Percentiles rank a stretch among this genome's conserved stretches.
Conservation (phyloP, 257 asterid species). For the Cinchona pubescens region DNA sequence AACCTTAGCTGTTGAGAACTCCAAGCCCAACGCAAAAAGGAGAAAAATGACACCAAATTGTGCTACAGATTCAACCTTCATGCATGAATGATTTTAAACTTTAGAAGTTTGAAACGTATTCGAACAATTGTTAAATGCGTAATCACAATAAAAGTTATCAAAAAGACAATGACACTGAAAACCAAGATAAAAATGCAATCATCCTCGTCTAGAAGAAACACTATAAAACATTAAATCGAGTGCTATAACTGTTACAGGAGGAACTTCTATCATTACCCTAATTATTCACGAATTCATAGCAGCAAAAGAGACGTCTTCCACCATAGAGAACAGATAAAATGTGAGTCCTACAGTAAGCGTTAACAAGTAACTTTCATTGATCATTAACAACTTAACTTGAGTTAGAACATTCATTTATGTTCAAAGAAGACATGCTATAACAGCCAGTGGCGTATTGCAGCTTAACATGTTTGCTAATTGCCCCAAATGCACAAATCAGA, state of each 20-base stretch:
- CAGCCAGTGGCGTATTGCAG: neutral
- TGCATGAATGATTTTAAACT: conserved; percentile 1
- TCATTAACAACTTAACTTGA: neutral
- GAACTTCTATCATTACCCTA: neutral
- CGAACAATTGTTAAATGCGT: conserved; percentile 2
- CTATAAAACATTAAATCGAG: neutral
- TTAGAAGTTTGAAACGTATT: conserved; percentile 20
- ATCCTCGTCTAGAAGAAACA: neutral
- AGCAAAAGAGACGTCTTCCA: neutral
- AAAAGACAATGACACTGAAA: neutral
- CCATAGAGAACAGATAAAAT: neutral
- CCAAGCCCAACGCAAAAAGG: conserved; percentile 85
- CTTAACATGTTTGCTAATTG: neutral
- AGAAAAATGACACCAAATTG: conserved; percentile 89
- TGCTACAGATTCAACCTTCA: conserved; percentile 87
- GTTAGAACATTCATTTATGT: neutral
- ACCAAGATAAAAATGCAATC: neutral
- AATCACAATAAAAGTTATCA: neutral
- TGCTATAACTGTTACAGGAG: neutral
- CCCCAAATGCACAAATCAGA: neutral
- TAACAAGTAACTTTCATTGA: neutral
- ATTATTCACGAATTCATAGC: neutral
- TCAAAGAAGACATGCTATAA: conserved; percentile 7
- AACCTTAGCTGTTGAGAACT: conserved; percentile 82
- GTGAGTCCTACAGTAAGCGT: neutral